Evolutionary conservation across 352 stramenopile genomes (phyloP), one percentile per base, ranked within the genome.

Genomic region (Pythium plurisporium): DNA sequence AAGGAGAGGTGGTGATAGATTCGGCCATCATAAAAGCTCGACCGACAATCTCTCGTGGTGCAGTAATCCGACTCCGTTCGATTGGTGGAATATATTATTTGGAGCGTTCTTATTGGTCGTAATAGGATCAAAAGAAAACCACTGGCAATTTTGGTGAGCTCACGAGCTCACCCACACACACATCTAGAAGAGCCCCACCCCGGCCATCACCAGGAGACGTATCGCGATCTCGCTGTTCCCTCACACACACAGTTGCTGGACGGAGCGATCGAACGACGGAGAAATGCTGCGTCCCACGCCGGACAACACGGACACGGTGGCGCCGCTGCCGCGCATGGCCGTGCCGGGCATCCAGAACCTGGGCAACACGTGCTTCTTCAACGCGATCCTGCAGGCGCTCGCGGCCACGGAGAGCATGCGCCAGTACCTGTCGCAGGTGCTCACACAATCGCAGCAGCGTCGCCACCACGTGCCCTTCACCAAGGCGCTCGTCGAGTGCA

Each of bases 301-400:
- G 17, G 44, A 65, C 34, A 23, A 40, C 27, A 19, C 42, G 25
- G 22, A 34, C 22, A 20, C 14, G 12, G 36, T 23, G 15, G 20
- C 40, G 44, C 9, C 25, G 33, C 17, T 34, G 31, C 51, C 26
- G 50, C 55, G 43, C 41, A 41, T 60, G 43, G 55, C 46, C n/a
- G 71, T 94, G 36, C 76, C 82, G 1, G 86, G 86, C n/a, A 74
- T 95, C 36, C 72, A 88, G 63, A 96, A 96, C 59, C 68, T 96
- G n/a, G 85, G 86, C 64, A 96, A 96, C 62, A 93, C 86, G 44
- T 96, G 86, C 70, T 96, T 92, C 62, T 92, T 96, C 71, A 96
- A 96, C 59, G 86, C 85, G 27, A 91, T 96, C 48, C 70, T 95
- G 48, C 86, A 96, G 64, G 80, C 82, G 47, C 68, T 96, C 27